Conservation (phyloP, 805 yeast genomes). For the Cyberlindnera euphorbiiphila region DNA sequence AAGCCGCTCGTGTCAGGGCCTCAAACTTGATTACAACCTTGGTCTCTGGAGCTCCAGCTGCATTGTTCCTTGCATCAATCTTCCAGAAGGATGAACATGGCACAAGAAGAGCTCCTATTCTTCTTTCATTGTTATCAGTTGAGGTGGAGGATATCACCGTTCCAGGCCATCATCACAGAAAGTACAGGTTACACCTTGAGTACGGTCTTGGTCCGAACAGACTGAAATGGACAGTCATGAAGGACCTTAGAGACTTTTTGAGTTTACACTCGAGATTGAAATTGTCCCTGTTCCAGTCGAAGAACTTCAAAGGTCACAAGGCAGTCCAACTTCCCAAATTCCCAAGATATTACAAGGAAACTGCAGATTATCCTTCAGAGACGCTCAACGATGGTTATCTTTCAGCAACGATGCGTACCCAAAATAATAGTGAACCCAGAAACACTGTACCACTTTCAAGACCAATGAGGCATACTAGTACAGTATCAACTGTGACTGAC, state of each 20-base stretch:
- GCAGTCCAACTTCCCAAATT: conserved; percentile 36
- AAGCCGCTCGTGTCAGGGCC: conserved; percentile 30
- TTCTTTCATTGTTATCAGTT: conserved; percentile 69
- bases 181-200: conserved; percentile 70
- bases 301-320: conserved; percentile 24
- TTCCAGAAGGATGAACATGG: conserved; percentile 76
- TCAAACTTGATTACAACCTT: conserved; percentile 49
- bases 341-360: conserved; percentile 26
- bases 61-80: conserved; percentile 68
- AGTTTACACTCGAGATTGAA: conserved; percentile 66
- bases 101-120: conserved; percentile 73
- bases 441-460: neutral
- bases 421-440: conserved; percentile 1
- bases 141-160: conserved; percentile 50
- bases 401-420: conserved; percentile 10
- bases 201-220: conserved; percentile 84
- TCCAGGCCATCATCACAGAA: conserved; percentile 30
- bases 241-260: conserved; percentile 68
- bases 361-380: conserved; percentile 4
- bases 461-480: conserved; percentile 1
- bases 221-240: conserved; percentile 75
- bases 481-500: conserved; percentile 2
- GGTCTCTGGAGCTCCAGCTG: conserved; percentile 67
- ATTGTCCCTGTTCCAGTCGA: conserved; percentile 42
- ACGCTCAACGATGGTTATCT: conserved; percentile 26